Conservation (phyloP, 352 stramenopile species). For the Halophytophthora batemanensis region DNA sequence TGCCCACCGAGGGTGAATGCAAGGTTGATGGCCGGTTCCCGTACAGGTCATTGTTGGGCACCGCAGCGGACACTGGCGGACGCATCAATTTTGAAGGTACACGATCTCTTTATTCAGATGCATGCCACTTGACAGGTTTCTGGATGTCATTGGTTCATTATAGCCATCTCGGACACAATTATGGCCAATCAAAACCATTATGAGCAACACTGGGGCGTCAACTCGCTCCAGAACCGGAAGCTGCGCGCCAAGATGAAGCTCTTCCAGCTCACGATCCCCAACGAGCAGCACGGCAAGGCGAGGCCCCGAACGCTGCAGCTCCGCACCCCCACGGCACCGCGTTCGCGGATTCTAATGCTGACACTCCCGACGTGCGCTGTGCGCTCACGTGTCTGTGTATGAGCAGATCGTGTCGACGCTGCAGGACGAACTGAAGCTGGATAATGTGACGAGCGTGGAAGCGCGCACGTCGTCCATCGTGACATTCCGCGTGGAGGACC, state of each 20-base stretch:
- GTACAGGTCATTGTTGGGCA: no score
- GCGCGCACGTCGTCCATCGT: constrained; percentile 85
- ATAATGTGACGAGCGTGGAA: constrained; percentile 83
- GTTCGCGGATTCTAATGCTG: not conserved
- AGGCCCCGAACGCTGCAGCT: not conserved
- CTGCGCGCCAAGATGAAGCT: constrained; percentile 88
- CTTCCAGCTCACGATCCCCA: constrained; percentile 85
- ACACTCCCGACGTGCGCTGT: not conserved
- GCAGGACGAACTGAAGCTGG: constrained; percentile 80
- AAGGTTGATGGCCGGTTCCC: no score
- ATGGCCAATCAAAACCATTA: no score
- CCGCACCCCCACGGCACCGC: not conserved
- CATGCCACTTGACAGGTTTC: no score
- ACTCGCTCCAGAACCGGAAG: no score
- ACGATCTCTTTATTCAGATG: not conserved
- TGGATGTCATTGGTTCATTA: no score
- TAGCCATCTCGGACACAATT: not conserved
- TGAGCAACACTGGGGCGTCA: no score
- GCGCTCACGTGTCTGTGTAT: not conserved
- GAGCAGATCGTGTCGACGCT: constrained; percentile 66
- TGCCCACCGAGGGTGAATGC: no score
- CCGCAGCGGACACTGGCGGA: no score
- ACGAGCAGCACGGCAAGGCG: constrained; percentile 78
- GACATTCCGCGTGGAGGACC: constrained; percentile 82
- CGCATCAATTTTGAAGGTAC: no score